These are phyloP conservation scores for Ilex asprella DNA, from an alignment of 257 asterid species.

Conservation along the genomic window DNA sequence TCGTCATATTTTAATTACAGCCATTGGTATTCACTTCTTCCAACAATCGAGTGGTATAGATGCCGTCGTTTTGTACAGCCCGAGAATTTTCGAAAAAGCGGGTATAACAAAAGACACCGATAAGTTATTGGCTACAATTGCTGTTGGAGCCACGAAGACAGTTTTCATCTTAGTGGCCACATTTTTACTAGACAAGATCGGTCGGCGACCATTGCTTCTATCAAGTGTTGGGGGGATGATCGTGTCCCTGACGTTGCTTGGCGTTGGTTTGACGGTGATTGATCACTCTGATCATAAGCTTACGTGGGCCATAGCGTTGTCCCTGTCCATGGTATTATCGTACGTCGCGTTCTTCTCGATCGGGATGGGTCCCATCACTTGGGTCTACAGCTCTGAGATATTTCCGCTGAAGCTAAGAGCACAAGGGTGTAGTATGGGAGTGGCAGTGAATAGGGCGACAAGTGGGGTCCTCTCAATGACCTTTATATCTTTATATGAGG, in stretches of 20 bases:
- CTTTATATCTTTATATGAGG: slow-evolving; percentile 35
- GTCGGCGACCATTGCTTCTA: slow-evolving; percentile 62
- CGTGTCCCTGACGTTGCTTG: slow-evolving; percentile 25
- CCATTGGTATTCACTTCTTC: slow-evolving; percentile 61
- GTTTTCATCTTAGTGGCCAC: slow-evolving; percentile 72
- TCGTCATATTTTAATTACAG: slow-evolving; percentile 58
- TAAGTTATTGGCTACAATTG: slow-evolving; percentile 58
- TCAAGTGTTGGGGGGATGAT: slow-evolving; percentile 71
- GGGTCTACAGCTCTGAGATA: slow-evolving; percentile 44
- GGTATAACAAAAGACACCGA: slow-evolving; percentile 35
- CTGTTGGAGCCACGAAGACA: slow-evolving; percentile 69
- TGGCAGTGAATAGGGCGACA: slow-evolving; percentile 46
- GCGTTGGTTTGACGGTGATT: slow-evolving; percentile 34
- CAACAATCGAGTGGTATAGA: slow-evolving; percentile 85
- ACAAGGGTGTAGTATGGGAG: slow-evolving; percentile 63
- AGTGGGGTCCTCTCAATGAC: slow-evolving; percentile 65
- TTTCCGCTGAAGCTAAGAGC: slow-evolving; percentile 36
- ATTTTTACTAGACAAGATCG: slow-evolving; percentile 50
- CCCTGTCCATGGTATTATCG: slow-evolving; percentile 26
- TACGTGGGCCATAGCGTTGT: slow-evolving; percentile 38
- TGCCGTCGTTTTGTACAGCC: slow-evolving; percentile 71
- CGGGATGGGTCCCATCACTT: slow-evolving; percentile 67
- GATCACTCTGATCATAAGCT: slow-evolving; percentile 22
- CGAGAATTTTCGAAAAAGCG: slow-evolving; percentile 46
- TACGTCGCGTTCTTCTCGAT: slow-evolving; percentile 62